A percentile compares a stretch with the other conserved stretches of the same genome.
phyloP scores from a whole-genome alignment of 768 basidiomycete genomes.

The Suillus subaureus region DNA sequence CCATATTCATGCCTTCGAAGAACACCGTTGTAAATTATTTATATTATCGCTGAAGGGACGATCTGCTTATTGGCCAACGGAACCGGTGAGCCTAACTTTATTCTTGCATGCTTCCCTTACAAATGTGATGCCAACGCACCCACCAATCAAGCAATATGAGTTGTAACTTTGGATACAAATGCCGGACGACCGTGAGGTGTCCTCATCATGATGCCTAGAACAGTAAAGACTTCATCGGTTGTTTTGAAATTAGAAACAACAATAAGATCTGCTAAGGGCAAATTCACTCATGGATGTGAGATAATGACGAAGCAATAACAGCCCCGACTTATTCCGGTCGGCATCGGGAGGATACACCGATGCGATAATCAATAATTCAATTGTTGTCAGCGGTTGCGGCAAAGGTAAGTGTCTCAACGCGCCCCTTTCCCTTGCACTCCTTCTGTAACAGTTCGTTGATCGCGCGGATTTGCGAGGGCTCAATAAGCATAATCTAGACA shows the following conservation, averaged over 20 bases:
- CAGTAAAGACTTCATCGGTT: background rate
- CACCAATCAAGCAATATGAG: background rate
- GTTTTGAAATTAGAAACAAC: background rate
- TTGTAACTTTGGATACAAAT: background rate
- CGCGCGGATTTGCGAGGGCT: constrained; percentile 88
- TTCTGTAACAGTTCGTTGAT: constrained; percentile 90
- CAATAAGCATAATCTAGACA: constrained; percentile 85
- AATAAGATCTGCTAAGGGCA: constrained; percentile 1
- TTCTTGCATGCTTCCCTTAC: background rate
- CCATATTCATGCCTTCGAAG: background rate
- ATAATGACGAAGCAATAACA: background rate
- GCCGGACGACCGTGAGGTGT: background rate
- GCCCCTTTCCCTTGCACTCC: constrained; percentile 85
- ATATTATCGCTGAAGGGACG: background rate
- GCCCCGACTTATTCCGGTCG: background rate
- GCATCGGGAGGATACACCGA: background rate
- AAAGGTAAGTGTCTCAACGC: constrained; percentile 81
- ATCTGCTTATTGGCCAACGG: background rate
- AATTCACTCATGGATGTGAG: constrained; percentile 3
- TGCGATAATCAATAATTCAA: constrained; percentile 11
- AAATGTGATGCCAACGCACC: background rate
- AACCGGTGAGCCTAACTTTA: background rate
- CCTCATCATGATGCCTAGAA: background rate
- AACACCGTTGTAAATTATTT: background rate
- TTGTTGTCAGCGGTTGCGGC: constrained; percentile 54